A percentile compares a stretch with the other conserved stretches of the same genome.
Conservation (phyloP, 495 filamentous ascomycete species). For the Wilcoxina mikolae region DNA sequence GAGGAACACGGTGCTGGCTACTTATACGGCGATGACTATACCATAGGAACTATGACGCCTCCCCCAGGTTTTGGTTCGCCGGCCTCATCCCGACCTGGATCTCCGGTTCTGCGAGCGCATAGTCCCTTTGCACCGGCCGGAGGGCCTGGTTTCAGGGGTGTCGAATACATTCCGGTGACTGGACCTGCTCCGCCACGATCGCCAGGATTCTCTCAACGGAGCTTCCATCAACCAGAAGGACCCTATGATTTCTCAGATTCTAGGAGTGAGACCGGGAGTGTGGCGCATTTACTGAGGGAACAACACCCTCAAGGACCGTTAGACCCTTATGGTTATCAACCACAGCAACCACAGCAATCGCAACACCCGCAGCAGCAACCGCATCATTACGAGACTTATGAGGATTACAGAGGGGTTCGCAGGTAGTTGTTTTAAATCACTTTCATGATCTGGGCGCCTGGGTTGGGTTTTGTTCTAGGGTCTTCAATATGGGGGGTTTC, state of each 20-base stretch:
- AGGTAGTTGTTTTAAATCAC: background rate
- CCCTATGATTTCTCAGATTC: conserved; percentile 21
- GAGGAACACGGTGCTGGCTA: conserved; percentile 68
- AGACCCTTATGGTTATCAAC: no score
- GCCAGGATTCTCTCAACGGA: conserved; percentile 7
- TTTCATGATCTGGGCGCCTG: background rate
- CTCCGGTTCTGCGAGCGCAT: conserved; percentile 13
- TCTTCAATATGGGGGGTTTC: no score
- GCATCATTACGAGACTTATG: conserved; percentile 17
- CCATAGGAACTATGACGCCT: conserved; percentile 21
- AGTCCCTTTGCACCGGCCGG: conserved; percentile 10
- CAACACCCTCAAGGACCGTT: conserved; percentile 17
- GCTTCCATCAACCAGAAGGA: conserved; percentile 17
- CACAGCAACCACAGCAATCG: no score
- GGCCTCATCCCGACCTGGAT: conserved; percentile 19
- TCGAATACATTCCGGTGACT: conserved; percentile 17
- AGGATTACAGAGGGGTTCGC: conserved; percentile 19
- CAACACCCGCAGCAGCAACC: no score
- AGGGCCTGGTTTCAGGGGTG: conserved; percentile 5
- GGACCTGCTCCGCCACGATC: conserved; percentile 7
- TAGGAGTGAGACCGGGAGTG: conserved; percentile 24
- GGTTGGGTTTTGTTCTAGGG: background rate
- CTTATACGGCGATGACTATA: conserved; percentile 24
- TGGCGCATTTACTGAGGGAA: conserved; percentile 19
- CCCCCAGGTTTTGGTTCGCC: conserved; percentile 21